Base-by-base conservation (phyloP, 768 basidiomycete species). In the Amyloporia xantha region DNA sequence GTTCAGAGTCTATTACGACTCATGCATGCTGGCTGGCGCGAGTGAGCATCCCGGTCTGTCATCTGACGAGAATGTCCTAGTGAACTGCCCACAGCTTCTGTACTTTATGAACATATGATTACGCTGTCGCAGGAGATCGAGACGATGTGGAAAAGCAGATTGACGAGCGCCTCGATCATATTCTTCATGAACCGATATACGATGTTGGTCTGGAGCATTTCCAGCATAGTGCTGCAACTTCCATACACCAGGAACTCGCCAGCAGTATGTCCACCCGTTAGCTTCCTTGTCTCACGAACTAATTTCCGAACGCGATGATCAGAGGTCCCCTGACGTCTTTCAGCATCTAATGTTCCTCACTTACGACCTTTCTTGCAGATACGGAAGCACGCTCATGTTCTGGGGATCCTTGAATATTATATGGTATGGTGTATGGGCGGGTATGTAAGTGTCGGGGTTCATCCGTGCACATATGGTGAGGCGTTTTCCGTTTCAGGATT, bases 381-480 rank as follows among this genome's bases (percentile, higher is more conserved):
- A 33, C 15, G 15, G 9, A 7, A 7, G 15, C 15, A 7, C 15
- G 30, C 7, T 33, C 30, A 7, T 33, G 9, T 33, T 33, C 30
- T 33, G 30, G 38, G 20, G 38, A 6, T 39, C 43, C 35, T 28
- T 49, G 26, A 28, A 4, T 33, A 42, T 12, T 3, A 25, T 42
- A n/a, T 44, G 39, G n/a, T 47, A 47, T 20, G 21, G 21, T 24
- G 41, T 47, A 3, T 51, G 50, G 45, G 19, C 37, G 6, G 10
- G 50, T 51, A 26, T 26, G 36, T 5, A 19, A 20, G 42, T 26
- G 7, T 19, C 19, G 9, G 2, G 5, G n/a, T 33, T 41, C 27
- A 33, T 11, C 19, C 19, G 11, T 13, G 3, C n/a, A 5, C 9
- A 19, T 41, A 3, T n/a, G 5, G 9, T 7, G 4, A 7, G n/a